These are phyloP conservation scores for Fusarium nygamai DNA, from an alignment of 2,329 filamentous ascomycete genomes.

Conservation along the genomic window DNA sequence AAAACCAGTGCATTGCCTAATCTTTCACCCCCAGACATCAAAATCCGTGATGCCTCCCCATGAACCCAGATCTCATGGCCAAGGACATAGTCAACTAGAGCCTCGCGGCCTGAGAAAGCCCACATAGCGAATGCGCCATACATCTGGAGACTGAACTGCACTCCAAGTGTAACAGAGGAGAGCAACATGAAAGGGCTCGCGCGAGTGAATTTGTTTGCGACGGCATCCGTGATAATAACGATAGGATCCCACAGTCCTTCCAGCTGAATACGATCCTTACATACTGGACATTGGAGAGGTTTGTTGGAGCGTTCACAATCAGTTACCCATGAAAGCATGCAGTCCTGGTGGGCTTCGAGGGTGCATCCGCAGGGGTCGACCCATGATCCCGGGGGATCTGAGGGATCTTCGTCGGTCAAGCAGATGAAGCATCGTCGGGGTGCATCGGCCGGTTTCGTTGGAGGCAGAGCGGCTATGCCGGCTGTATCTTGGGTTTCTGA, in stretches of 20 bases:
- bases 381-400: conserved; percentile 68
- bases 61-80: conserved; percentile 46
- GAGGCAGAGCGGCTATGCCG: background rate
- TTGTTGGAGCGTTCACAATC: conserved; percentile 77
- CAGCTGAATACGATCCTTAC: conserved; percentile 82
- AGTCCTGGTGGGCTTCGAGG: conserved; percentile 88
- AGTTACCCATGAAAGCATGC: conserved; percentile 92
- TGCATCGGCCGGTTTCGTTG: conserved; percentile 33
- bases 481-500: conserved; percentile 18
- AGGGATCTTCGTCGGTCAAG: conserved; percentile 64
- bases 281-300: conserved; percentile 86
- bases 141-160: conserved; percentile 61
- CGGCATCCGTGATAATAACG: conserved; percentile 70
- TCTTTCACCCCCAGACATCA: conserved; percentile 44
- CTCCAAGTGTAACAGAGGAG: conserved; percentile 62
- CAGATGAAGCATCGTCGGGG: conserved; percentile 70
- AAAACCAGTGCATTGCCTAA: conserved; percentile 50
- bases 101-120: conserved; percentile 62
- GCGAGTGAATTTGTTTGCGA: conserved; percentile 66
- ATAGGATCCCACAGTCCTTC: conserved; percentile 78
- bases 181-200: conserved; percentile 71
- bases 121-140: conserved; percentile 63
- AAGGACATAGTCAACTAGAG: conserved; percentile 55
- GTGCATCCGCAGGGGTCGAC: conserved; percentile 91
- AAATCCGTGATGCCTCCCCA: conserved; percentile 34